phyloP scores from a whole-genome alignment of 495 filamentous ascomycete genomes.

The Penicillium cinerascens region DNA sequence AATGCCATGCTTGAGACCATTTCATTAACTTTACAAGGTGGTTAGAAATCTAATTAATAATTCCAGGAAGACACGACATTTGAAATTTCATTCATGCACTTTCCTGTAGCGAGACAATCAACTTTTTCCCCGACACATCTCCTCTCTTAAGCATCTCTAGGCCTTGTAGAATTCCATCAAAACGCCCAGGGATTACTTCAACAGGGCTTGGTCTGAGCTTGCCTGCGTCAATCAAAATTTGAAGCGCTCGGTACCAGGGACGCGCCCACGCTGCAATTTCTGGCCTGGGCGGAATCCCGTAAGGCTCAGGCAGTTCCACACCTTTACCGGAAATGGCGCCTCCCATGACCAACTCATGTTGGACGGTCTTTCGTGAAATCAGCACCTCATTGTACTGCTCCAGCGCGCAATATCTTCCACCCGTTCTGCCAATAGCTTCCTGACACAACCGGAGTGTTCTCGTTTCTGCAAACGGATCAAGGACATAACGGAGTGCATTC shows the following conservation, averaged over 20 bases:
- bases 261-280: slow-evolving; percentile 23
- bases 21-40: too few species aligned
- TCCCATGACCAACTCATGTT: slow-evolving; percentile 28
- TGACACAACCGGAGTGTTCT: slow-evolving; percentile 39
- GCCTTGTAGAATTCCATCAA: slow-evolving; percentile 27
- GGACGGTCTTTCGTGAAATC: slow-evolving; percentile 22
- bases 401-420: slow-evolving; percentile 40
- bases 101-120: slow-evolving; percentile 16
- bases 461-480: slow-evolving; percentile 40
- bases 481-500: slow-evolving; percentile 31
- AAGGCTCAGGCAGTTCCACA: slow-evolving; percentile 28
- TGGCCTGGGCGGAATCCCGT: slow-evolving; percentile 18
- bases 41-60: not conserved
- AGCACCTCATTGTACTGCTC: slow-evolving; percentile 31
- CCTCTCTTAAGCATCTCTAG: slow-evolving; percentile 24
- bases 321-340: slow-evolving; percentile 26
- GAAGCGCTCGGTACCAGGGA: slow-evolving; percentile 17
- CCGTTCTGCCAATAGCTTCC: slow-evolving; percentile 35
- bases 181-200: slow-evolving; percentile 16
- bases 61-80: not conserved
- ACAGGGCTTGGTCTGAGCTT: slow-evolving; percentile 21
- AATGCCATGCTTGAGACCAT: not conserved
- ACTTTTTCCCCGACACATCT: slow-evolving; percentile 28
- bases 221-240: slow-evolving; percentile 19
- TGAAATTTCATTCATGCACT: not conserved